A percentile compares a stretch with the other conserved stretches of the same genome.
Conservation (phyloP, 2,329 filamentous ascomycete genomes). For the Cladosporium colombiae region DNA sequence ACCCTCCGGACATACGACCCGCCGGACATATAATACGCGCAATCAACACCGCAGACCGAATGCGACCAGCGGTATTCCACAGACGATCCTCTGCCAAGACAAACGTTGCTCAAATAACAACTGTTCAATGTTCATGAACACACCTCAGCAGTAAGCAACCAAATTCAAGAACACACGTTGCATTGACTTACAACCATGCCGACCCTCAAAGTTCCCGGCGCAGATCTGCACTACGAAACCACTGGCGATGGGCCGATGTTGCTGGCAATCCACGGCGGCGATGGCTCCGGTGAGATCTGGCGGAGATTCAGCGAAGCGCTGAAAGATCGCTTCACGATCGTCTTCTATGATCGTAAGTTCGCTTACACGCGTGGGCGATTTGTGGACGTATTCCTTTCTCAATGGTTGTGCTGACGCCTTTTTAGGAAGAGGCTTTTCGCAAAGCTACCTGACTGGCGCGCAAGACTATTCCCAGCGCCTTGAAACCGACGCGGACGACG, state of each 20-base stretch:
- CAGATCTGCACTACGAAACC: conserved; percentile 35
- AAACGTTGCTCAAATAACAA: neutral
- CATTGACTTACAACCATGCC: neutral
- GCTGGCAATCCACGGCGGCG: conserved; percentile 37
- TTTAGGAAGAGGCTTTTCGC: conserved; percentile 25
- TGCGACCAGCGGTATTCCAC: neutral
- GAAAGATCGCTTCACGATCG: conserved; percentile 31
- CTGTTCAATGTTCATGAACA: neutral
- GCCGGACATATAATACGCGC: neutral
- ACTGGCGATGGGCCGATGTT: conserved; percentile 35
- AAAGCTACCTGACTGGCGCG: conserved; percentile 22
- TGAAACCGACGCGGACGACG: conserved; percentile 36
- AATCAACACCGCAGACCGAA: neutral
- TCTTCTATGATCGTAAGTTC: conserved; percentile 33
- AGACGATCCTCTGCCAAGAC: neutral
- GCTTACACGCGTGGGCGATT: conserved; percentile 23
- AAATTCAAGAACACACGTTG: neutral
- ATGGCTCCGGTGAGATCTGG: conserved; percentile 34
- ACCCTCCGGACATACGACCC: too few species aligned
- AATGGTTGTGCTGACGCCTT: neutral
- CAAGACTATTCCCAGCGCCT: conserved; percentile 35
- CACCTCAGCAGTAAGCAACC: neutral
- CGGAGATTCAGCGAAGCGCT: conserved; percentile 28
- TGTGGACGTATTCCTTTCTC: neutral
- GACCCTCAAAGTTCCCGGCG: conserved; percentile 31